Conservation (phyloP, 2,329 filamentous ascomycete genomes). For the Waltergamsia citrina region DNA sequence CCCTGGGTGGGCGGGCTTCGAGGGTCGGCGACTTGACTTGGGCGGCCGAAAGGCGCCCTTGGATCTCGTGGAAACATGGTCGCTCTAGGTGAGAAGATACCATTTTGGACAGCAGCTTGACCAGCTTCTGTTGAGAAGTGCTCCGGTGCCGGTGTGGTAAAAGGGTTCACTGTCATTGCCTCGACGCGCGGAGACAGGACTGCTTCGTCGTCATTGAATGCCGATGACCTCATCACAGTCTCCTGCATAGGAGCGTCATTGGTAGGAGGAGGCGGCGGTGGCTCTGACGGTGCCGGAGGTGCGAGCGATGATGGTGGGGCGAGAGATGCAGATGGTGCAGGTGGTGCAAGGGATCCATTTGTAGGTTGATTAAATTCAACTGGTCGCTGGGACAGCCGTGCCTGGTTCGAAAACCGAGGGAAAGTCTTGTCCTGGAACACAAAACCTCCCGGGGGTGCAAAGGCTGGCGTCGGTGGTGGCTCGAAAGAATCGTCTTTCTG, state of each 20-base stretch:
- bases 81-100: constrained; percentile 42
- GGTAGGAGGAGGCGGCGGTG: constrained; percentile 7
- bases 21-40: constrained; percentile 50
- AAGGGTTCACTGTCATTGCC: constrained; percentile 61
- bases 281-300: constrained; percentile 9
- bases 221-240: constrained; percentile 23
- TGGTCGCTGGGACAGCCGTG: constrained; percentile 2
- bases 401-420: constrained; percentile 11
- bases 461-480: constrained; percentile 32
- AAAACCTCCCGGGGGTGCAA: constrained; percentile 26
- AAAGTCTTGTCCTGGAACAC: constrained; percentile 29
- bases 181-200: constrained; percentile 64
- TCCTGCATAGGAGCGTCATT: constrained; percentile 15
- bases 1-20: constrained; percentile 67
- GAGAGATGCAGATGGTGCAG: neutral
- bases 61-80: constrained; percentile 45
- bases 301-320: neutral
- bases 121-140: no score
- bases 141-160: no score
- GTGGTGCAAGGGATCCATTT: no score
- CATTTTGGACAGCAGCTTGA: no score
- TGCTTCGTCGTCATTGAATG: constrained; percentile 36
- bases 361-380: neutral
- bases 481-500: neutral
- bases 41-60: constrained; percentile 40